Evolutionary conservation across 2,329 filamentous ascomycete species (phyloP), one percentile per base, ranked within the genome.

Genomic region (Diaporthe ilicicola): DNA sequence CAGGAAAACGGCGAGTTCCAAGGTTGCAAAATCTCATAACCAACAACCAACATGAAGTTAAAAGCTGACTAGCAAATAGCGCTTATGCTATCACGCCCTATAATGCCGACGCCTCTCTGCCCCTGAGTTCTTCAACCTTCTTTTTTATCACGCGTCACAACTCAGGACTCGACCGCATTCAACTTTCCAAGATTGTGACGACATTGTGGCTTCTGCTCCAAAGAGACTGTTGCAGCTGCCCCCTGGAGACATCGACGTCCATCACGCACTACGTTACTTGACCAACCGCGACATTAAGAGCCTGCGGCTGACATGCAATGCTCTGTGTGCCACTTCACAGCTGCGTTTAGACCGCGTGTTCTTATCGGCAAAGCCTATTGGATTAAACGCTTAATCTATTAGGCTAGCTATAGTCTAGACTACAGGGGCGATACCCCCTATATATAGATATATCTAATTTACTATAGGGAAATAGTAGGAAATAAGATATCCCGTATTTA

Each of bases 271-370:
- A n/a, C n/a, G 22, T n/a, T 56, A 56, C 27, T 44, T 69, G 17
- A 2, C 51, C 42, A 69, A 61, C 39, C 27, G 22, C 39, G 54
- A 56, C 42, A 59, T 69, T 17, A 69, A 69, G 54, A 59, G 34
- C 27, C 54, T 69, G 8, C 54, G 66, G 12, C 53, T 69, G 39
- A 61, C 51, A 7, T 69, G 66, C 54, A 50, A 34, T 13, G 44
- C n/a, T 37, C 32, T 65, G 29, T 50, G 44, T 48, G 44, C 44
- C n/a, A 39, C 37, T 15, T 22, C 61, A 37, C 29, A 12, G 9
- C 44, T 51, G 44, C 51, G 42, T n/a, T 34, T 69, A 7, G 54
- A 61, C 8, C 66, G 66, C 17, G 51, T 69, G 37, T 69, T 69
- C 53, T 44, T 69, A 1, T 69, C 66, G 39, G 53, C 51, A n/a